Conservation (phyloP, 768 basidiomycete genomes). For the Rhodotorula diobovata region DNA sequence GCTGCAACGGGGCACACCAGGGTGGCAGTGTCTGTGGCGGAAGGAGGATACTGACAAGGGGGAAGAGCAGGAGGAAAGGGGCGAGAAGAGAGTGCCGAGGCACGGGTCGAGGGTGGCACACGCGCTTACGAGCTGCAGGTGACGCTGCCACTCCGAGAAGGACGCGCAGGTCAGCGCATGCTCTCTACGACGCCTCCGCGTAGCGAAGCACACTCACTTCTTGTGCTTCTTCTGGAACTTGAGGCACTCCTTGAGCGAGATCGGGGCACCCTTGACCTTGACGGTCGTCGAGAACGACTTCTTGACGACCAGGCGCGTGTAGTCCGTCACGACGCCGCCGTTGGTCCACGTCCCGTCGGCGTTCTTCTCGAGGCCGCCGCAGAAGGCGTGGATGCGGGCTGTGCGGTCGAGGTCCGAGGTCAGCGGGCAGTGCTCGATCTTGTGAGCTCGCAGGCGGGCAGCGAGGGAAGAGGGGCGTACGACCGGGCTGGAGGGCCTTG, state of each 20-base stretch:
- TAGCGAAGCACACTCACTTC: not conserved
- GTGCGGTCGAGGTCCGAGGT: not conserved
- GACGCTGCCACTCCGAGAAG: too few species aligned
- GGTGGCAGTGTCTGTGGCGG: too few species aligned
- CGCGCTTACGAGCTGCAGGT: not conserved
- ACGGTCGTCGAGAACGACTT: slow-evolving; percentile 5
- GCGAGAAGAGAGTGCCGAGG: too few species aligned
- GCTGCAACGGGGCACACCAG: too few species aligned
- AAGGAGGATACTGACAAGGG: not conserved
- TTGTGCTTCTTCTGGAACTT: slow-evolving; percentile 11
- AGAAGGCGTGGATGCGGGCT: slow-evolving; percentile 23
- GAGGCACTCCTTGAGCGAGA: not conserved
- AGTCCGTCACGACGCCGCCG: slow-evolving; percentile 8
- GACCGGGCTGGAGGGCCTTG: slow-evolving; percentile 3
- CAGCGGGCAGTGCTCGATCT: too few species aligned
- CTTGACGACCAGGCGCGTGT: slow-evolving; percentile 9
- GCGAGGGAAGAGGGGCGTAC: not conserved
- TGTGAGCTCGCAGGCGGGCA: not conserved
- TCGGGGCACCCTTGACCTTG: not conserved
- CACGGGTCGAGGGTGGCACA: too few species aligned
- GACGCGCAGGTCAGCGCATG: not conserved
- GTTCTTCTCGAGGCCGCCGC: slow-evolving; percentile 27
- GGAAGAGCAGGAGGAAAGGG: not conserved
- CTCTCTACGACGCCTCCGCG: not conserved
- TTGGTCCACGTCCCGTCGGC: slow-evolving; percentile 22